These are phyloP conservation scores for Xylaria scruposa DNA, from an alignment of 495 filamentous ascomycete species.

Conservation along the genomic window DNA sequence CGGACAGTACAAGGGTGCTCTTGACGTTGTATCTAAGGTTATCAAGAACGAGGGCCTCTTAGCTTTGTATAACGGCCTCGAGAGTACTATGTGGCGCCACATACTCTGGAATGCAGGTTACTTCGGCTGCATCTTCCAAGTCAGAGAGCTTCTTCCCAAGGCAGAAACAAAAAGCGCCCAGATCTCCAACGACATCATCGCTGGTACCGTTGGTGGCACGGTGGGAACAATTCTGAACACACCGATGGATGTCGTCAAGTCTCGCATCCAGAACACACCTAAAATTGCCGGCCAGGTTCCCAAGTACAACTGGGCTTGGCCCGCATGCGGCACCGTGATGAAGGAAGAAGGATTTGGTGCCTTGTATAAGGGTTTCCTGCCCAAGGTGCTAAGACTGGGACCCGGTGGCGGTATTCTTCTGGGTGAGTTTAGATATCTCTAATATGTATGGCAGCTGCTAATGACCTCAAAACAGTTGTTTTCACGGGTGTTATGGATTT, in stretches of 20 bases:
- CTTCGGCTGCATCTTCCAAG: conserved; percentile 98
- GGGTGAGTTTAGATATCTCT: conserved; percentile 19
- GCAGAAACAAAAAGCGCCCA: conserved; percentile 79
- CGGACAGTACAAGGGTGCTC: conserved; percentile 88
- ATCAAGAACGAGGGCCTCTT: conserved; percentile 82
- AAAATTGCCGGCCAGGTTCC: conserved; percentile 77
- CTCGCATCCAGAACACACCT: conserved; percentile 90
- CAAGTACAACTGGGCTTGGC: conserved; percentile 99
- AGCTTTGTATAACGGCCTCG: conserved; percentile 94
- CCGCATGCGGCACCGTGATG: conserved; percentile 80
- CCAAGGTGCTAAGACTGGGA: conserved; percentile 89
- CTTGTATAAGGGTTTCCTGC: conserved; percentile 96
- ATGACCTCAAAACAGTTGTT: conserved; percentile 66
- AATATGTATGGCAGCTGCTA: conserved; percentile 25
- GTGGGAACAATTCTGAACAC: conserved; percentile 95
- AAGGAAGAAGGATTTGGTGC: conserved; percentile 92
- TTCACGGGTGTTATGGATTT: conserved; percentile 95
- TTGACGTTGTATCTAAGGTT: conserved; percentile 86
- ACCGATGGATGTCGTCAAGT: conserved; percentile 97
- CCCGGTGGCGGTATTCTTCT: conserved; percentile 69
- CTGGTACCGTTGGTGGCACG: conserved; percentile 86
- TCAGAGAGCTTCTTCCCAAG: conserved; percentile 80
- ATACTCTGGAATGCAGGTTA: conserved; percentile 97
- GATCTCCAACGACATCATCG: conserved; percentile 84
- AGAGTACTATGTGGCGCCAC: conserved; percentile 96